Percentiles rank a stretch among this genome's conserved stretches.
Evolutionary conservation across 2,329 filamentous ascomycete genomes (phyloP).

Genomic region (Xylaria sp.): DNA sequence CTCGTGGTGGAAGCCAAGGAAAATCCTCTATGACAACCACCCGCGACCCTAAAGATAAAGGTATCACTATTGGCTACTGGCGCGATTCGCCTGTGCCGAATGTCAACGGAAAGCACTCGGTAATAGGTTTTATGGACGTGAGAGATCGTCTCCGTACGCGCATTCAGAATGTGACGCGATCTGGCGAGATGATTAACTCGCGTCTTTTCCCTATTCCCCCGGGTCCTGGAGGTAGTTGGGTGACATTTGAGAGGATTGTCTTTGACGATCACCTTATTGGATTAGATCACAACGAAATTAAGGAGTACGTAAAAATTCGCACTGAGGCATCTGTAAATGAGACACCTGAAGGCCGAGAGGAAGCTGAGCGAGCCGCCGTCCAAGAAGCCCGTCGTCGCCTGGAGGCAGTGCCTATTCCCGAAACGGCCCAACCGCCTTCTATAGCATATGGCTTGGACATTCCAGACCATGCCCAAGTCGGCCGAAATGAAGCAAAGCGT

Average conservation of each 20-base stretch:
- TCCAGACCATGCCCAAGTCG: constrained; percentile 56
- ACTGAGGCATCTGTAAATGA: constrained; percentile 50
- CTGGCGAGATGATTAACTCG: constrained; percentile 59
- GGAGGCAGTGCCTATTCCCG: constrained; percentile 56
- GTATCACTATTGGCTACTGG: constrained; percentile 68
- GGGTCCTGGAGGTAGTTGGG: constrained; percentile 72
- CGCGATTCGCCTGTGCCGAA: constrained; percentile 65
- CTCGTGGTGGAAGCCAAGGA: constrained; percentile 18
- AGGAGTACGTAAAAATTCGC: constrained; percentile 70
- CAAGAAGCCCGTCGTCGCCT: constrained; percentile 60
- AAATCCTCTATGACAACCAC: constrained; percentile 12
- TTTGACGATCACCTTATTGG: constrained; percentile 68
- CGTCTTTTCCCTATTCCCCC: constrained; percentile 61
- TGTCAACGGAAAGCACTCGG: constrained; percentile 64
- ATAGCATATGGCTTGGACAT: constrained; percentile 65
- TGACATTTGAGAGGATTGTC: constrained; percentile 70
- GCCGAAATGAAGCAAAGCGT: constrained; percentile 58
- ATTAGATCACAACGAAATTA: constrained; percentile 67
- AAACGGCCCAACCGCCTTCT: constrained; percentile 56
- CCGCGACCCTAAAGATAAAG: constrained; percentile 57
- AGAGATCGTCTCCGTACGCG: constrained; percentile 70
- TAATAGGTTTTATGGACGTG: constrained; percentile 72
- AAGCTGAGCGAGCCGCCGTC: constrained; percentile 57
- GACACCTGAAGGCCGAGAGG: constrained; percentile 54
- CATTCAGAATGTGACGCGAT: constrained; percentile 62